Conservation (phyloP, 345 rosid species). For the Excoecaria cochinchinensis region DNA sequence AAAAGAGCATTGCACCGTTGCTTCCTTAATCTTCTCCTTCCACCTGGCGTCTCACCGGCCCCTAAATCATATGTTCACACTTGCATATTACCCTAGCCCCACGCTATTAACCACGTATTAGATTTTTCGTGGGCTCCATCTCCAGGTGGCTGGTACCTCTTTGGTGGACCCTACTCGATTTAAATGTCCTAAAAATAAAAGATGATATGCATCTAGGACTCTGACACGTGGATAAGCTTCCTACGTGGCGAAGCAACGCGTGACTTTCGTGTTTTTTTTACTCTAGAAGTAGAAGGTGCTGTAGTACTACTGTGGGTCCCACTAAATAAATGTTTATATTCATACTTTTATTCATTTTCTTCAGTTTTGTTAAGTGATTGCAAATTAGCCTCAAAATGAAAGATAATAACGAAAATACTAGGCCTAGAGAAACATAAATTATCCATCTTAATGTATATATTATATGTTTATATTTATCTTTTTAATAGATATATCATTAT, state of each 20-base stretch:
- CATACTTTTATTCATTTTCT: not conserved
- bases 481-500: too few species aligned
- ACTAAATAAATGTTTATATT: not conserved
- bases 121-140: slow-evolving; percentile 5
- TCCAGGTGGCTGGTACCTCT: not conserved
- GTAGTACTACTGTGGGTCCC: not conserved
- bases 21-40: not conserved
- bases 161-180: too few species aligned
- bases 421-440: too few species aligned
- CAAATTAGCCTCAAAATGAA: not conserved
- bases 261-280: not conserved
- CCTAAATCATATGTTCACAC: not conserved
- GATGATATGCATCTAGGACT: not conserved
- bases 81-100: not conserved
- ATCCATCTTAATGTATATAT: too few species aligned
- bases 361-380: too few species aligned
- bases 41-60: not conserved
- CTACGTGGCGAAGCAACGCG: not conserved
- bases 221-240: not conserved
- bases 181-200: not conserved
- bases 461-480: too few species aligned
- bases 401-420: not conserved
- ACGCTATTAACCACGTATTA: not conserved
- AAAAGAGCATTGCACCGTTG: not conserved
- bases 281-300: not conserved